Base-by-base conservation (phyloP, 495 filamentous ascomycete species). In the Immersiella caudata region DNA sequence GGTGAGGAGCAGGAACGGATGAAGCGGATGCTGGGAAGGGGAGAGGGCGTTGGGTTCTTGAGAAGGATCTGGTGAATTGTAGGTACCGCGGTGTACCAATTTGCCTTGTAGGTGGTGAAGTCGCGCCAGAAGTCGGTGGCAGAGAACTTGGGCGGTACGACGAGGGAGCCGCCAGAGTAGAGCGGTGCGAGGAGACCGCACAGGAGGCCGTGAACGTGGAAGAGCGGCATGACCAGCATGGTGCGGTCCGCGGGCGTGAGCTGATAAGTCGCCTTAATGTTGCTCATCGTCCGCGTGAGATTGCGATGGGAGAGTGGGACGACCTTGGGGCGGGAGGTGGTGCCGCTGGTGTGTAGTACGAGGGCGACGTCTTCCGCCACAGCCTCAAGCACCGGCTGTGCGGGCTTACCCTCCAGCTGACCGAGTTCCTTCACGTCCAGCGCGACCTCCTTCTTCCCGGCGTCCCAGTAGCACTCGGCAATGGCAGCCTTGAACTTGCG, bases 11-110 rank as follows among this genome's bases (percentile, higher is more conserved):
- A 94, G 2, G 91, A 94, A 59, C 92, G 86, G 75, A 96, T 93
- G 81, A 96, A 94, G 62, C 92, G 87, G 79, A 96, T 94, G 14
- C 81, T 67, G 8, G 92, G 91, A 33, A 88, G 78, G 1, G 87
- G 86, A 62, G 72, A 81, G 21, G 92, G 92, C 14, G 83, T 75
- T 4, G 89, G 85, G 68, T 83, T 83, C 74, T 87, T 89, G 50
- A 96, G 90, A 1, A 96, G 83, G 69, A 96, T 93, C 70, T 94
- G 92, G 80, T 96, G 92, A 76, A 96, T 94, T 0, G 92, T 94
- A 1, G 92, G 92, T 9, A 94, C 90, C 16, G 92, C 92, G 0
- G 92, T 92, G 79, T 93, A 96, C 92, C 92, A 96, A 72, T 89
- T 96, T 12, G 91, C 92, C n/a, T 81, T 78, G 79, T 90, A 79